phyloP scores from a whole-genome alignment of 352 stramenopile genomes.

The Pythium rhizo-oryzae region DNA sequence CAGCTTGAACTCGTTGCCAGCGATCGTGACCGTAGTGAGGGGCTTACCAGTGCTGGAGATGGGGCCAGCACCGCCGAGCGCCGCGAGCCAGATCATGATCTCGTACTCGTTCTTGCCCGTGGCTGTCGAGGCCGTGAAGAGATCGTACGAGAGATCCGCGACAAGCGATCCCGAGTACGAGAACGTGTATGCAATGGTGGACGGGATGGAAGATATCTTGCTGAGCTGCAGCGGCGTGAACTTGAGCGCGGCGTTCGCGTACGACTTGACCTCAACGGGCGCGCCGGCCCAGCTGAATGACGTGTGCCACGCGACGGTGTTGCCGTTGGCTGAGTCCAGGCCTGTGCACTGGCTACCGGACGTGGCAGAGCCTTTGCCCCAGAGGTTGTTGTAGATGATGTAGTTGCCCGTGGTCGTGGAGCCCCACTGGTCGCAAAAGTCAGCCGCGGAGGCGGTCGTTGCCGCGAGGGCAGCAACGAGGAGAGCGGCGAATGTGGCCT shows the following conservation, averaged over 20 bases:
- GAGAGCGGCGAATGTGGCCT: conserved; percentile 21
- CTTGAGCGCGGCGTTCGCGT: conserved; percentile 44
- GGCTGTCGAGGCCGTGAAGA: conserved; percentile 40
- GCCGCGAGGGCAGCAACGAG: conserved; percentile 1
- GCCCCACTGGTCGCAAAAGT: conserved; percentile 45
- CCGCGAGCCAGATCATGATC: conserved; percentile 44
- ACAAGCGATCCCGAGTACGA: conserved; percentile 41
- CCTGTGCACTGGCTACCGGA: conserved; percentile 44
- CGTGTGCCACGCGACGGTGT: conserved; percentile 41
- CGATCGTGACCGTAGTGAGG: conserved; percentile 32
- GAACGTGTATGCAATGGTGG: conserved; percentile 42
- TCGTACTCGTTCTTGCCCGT: conserved; percentile 34
- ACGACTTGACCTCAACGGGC: conserved; percentile 46
- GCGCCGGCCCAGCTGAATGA: conserved; percentile 41
- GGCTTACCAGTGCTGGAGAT: conserved; percentile 36
- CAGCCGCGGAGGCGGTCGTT: conserved; percentile 11
- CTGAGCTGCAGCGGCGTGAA: conserved; percentile 38
- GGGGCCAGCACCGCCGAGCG: conserved; percentile 36
- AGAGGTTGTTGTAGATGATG: conserved; percentile 58
- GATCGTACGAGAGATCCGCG: conserved; percentile 43
- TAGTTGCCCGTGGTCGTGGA: conserved; percentile 34
- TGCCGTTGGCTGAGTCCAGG: conserved; percentile 32
- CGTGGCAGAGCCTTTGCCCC: conserved; percentile 33
- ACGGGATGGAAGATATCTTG: conserved; percentile 38
- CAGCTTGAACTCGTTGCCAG: conserved; percentile 25